Evolutionary conservation across 2,329 filamentous ascomycete genomes (phyloP).

Genomic region (Endothia cerciana): DNA sequence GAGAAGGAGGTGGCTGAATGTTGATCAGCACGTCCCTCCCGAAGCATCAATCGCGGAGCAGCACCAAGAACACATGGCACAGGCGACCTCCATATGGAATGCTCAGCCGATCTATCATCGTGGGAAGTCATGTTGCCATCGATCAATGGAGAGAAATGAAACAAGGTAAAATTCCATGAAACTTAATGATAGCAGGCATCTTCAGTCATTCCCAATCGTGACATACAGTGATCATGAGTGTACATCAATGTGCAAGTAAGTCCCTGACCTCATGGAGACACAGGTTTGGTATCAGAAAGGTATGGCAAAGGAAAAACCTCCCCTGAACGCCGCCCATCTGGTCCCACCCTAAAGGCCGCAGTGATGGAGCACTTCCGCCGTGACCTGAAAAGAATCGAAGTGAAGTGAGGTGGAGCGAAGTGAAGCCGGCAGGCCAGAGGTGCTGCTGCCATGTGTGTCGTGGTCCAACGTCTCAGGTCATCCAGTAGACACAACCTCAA

Average conservation of each 20-base stretch:
- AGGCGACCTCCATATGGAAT: too few species aligned
- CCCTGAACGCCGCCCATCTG: not conserved
- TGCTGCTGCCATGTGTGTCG: not conserved
- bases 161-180: not conserved
- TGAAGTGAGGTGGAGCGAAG: not conserved
- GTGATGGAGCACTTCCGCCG: conserved; percentile 23
- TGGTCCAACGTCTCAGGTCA: too few species aligned
- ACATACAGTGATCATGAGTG: conserved; percentile 3
- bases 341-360: conserved; percentile 7
- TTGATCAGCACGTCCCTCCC: too few species aligned
- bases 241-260: not conserved
- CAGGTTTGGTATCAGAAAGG: conserved; percentile 3
- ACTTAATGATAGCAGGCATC: not conserved
- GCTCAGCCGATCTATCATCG: too few species aligned
- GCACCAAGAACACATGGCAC: too few species aligned
- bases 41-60: too few species aligned
- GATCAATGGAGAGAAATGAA: not conserved
- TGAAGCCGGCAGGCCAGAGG: not conserved
- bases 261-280: not conserved
- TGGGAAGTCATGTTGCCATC: too few species aligned
- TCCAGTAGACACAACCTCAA: too few species aligned
- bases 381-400: conserved; percentile 13
- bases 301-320: not conserved
- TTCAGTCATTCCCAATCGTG: conserved; percentile 1
- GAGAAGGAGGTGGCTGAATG: too few species aligned